phyloP scores from a whole-genome alignment of 1,139 yeast genomes.

The Suhomyces taliae region DNA sequence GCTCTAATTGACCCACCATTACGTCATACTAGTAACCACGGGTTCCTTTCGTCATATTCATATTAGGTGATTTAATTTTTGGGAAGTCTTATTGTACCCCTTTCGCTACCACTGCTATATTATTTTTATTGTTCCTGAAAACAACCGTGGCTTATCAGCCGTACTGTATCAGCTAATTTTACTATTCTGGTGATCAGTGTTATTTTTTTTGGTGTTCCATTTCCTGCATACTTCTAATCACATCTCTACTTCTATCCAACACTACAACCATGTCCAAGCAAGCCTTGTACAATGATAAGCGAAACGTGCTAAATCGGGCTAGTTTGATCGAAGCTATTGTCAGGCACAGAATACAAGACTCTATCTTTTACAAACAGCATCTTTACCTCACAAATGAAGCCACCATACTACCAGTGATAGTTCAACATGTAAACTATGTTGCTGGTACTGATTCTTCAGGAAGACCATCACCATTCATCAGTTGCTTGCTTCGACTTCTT shows the following conservation, averaged over 20 bases:
- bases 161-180: too few relatives aligned
- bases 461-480: conserved; percentile 63
- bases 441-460: conserved; percentile 52
- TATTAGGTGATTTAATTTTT: too few relatives aligned
- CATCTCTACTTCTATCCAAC: neutral
- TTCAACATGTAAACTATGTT: conserved; percentile 42
- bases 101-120: too few relatives aligned
- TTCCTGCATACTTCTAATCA: neutral
- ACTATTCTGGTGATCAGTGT: too few relatives aligned
- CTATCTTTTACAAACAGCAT: conserved; percentile 65
- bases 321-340: conserved; percentile 64
- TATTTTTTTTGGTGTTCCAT: too few relatives aligned
- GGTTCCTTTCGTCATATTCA: too few relatives aligned
- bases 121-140: too few relatives aligned
- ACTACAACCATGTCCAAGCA: neutral
- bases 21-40: too few relatives aligned
- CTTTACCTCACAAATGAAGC: conserved; percentile 60
- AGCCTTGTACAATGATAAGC: conserved; percentile 19
- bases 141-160: too few relatives aligned
- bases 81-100: too few relatives aligned
- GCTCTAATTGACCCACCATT: too few relatives aligned
- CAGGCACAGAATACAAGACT: conserved; percentile 66
- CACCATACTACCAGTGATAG: conserved; percentile 34
- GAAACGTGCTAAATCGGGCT: conserved; percentile 43
- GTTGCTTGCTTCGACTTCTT: conserved; percentile 59